Percentiles rank a stretch among this genome's conserved stretches.
Conservation (phyloP, 305 asterid species). For the Solanum hybrid region DNA sequence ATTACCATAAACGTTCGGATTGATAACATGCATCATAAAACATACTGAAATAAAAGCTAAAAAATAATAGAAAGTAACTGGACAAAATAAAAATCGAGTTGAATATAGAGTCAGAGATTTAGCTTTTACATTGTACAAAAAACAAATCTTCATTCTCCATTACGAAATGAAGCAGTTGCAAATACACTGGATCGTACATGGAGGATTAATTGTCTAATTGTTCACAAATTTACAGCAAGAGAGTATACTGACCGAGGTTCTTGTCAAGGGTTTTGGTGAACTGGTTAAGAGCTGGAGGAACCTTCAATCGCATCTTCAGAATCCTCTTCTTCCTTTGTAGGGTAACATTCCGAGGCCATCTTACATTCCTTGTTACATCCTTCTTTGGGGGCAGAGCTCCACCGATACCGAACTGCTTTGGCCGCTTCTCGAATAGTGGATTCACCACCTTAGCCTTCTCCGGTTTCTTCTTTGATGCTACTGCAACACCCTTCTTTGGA, state of each 20-base stretch:
- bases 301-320: conserved; percentile 80
- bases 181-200: background rate
- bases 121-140: background rate
- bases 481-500: conserved; percentile 64
- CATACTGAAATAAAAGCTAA: background rate
- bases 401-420: conserved; percentile 86
- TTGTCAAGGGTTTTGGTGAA: conserved; percentile 82
- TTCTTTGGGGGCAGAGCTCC: conserved; percentile 84
- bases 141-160: background rate
- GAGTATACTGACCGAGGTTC: conserved; percentile 49
- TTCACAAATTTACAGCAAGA: background rate
- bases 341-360: conserved; percentile 73
- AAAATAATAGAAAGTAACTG: background rate
- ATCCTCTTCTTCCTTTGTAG: conserved; percentile 80
- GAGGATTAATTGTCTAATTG: background rate
- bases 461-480: conserved; percentile 24
- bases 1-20: rapidly evolving
- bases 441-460: conserved; percentile 44
- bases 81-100: background rate
- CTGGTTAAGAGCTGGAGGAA: conserved; percentile 83
- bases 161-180: background rate
- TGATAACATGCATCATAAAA: background rate
- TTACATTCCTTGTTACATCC: conserved; percentile 62
- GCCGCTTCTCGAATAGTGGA: conserved; percentile 75
- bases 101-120: background rate